A percentile compares a stretch with the other conserved stretches of the same genome.
These are phyloP conservation scores for Sclerotinia minor DNA, from an alignment of 2,329 filamentous ascomycete species.

Conservation along the genomic window DNA sequence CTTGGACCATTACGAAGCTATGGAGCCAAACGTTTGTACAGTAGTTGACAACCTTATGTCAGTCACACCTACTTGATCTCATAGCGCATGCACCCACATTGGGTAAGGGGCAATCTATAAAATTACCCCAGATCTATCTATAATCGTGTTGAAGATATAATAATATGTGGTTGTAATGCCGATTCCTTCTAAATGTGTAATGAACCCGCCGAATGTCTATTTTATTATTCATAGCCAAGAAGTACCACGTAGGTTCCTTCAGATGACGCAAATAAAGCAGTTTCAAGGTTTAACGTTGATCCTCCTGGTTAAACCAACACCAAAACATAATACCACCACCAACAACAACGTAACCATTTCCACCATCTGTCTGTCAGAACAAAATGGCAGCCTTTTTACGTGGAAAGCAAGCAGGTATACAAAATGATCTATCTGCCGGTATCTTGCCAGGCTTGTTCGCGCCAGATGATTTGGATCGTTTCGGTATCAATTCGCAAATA, in stretches of 20 bases:
- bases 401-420: conserved; percentile 90
- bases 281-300: background rate
- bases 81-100: conserved; percentile 2
- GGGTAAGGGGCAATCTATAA: background rate
- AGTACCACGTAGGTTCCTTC: conserved; percentile 4
- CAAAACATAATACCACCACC: conserved; percentile 13
- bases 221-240: conserved; percentile 11
- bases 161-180: background rate
- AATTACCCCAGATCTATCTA: background rate
- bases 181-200: background rate
- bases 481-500: conserved; percentile 77
- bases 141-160: conserved; percentile 5
- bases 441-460: conserved; percentile 76
- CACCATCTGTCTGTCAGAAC: conserved; percentile 6
- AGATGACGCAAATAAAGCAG: conserved; percentile 20
- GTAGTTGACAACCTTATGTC: background rate
- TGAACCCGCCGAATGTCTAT: conserved; percentile 9
- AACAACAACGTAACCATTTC: background rate
- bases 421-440: conserved; percentile 83
- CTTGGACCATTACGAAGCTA: background rate
- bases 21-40: background rate
- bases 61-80: background rate
- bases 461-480: conserved; percentile 80
- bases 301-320: conserved; percentile 13
- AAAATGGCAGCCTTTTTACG: conserved; percentile 84